Percentiles rank a stretch among this genome's conserved stretches.
phyloP scores from a whole-genome alignment of 331 rosid genomes.

The Telfairia occidentalis region DNA sequence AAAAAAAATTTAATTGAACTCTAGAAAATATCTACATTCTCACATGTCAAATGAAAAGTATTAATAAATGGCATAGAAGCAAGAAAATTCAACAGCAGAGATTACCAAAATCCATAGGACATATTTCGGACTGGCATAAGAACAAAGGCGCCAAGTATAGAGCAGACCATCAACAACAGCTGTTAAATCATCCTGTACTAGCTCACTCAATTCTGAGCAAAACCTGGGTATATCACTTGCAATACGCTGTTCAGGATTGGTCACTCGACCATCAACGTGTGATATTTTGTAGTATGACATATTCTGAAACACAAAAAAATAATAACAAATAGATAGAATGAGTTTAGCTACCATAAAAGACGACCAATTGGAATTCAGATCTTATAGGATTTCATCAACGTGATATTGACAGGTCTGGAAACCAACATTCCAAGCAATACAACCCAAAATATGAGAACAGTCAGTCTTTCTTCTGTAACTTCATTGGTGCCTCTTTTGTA shows the following conservation, averaged over 20 bases:
- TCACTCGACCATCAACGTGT: constrained; percentile 90
- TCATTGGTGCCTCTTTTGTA: neutral
- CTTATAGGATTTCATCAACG: neutral
- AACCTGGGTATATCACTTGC: constrained; percentile 93
- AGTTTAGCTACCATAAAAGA: neutral
- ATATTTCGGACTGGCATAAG: constrained; percentile 98
- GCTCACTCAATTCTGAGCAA: constrained; percentile 95
- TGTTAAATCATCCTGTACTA: constrained; percentile 86
- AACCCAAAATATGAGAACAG: neutral
- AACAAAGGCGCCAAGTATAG: constrained; percentile 91
- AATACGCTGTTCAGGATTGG: constrained; percentile 89
- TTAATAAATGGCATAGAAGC: neutral
- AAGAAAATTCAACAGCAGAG: constrained; percentile 18
- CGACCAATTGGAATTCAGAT: neutral
- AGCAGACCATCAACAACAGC: constrained; percentile 89
- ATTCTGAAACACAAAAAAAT: constrained; percentile 53
- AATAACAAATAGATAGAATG: neutral
- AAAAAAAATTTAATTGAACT: neutral
- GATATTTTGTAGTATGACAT: constrained; percentile 93
- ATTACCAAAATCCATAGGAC: constrained; percentile 94
- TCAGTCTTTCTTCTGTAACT: neutral
- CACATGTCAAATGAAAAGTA: constrained; percentile 14
- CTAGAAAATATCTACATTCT: constrained; percentile 4
- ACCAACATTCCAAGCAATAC: neutral
- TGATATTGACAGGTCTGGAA: neutral